These are phyloP conservation scores for Sugiyamaella sp. DNA, from an alignment of 1,139 yeast species.

Conservation along the genomic window DNA sequence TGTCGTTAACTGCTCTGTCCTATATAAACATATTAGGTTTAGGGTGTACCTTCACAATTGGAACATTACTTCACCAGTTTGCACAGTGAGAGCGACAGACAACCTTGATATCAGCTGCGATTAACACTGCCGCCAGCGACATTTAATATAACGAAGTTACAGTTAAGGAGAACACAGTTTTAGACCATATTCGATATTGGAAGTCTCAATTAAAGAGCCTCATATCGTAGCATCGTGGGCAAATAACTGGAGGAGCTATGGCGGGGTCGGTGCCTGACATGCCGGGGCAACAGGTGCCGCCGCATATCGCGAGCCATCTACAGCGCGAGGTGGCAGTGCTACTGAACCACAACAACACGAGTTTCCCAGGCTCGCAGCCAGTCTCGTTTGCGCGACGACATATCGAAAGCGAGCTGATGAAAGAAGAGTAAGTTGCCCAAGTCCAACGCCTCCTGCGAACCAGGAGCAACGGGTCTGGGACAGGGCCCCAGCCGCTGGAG, in stretches of 20 bases:
- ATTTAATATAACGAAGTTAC: no score
- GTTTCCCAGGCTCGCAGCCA: conserved; percentile 66
- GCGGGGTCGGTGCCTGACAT: conserved; percentile 71
- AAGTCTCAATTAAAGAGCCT: no score
- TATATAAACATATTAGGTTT: neutral
- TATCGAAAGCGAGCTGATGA: conserved; percentile 60
- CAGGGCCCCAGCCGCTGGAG: conserved; percentile 2
- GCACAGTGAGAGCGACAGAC: neutral
- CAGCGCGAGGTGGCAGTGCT: conserved; percentile 71
- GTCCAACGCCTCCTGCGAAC: neutral
- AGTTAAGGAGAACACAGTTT: no score
- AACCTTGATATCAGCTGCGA: no score
- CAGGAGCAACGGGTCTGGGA: conserved; percentile 3
- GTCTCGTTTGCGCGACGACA: conserved; percentile 83
- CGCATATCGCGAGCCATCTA: conserved; percentile 67
- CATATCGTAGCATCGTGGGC: no score
- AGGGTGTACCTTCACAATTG: neutral
- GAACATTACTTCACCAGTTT: neutral
- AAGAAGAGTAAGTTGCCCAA: conserved; percentile 49
- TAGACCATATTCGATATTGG: no score
- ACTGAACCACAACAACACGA: conserved; percentile 47
- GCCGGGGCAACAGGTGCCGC: conserved; percentile 80
- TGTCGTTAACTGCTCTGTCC: no score
- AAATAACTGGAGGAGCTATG: conserved; percentile 22
- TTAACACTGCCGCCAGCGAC: no score